A percentile compares a stretch with the other conserved stretches of the same genome.
Conservation (phyloP, 2,329 filamentous ascomycete genomes). For the Cytospora piceicola region DNA sequence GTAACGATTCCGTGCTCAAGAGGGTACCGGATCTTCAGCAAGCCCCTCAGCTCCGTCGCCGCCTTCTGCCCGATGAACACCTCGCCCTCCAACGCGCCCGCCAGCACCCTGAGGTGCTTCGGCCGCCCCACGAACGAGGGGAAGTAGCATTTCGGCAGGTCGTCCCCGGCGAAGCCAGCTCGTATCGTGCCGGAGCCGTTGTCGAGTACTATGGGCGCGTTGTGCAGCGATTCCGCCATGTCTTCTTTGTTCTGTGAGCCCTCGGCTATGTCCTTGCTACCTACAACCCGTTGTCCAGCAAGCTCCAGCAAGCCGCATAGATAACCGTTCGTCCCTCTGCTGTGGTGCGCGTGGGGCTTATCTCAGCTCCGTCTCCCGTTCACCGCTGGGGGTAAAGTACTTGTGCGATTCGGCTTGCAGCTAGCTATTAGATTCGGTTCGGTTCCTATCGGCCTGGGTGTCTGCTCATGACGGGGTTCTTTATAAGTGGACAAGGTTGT, state of each 20-base stretch:
- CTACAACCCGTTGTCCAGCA: neutral
- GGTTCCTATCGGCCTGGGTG: neutral
- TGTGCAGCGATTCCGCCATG: slow-evolving; percentile 76
- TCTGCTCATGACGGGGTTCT: neutral
- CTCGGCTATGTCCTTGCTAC: neutral
- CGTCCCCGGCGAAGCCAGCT: slow-evolving; percentile 94
- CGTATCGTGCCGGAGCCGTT: slow-evolving; percentile 98
- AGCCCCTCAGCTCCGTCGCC: slow-evolving; percentile 84
- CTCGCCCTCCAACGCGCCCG: slow-evolving; percentile 95
- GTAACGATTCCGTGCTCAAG: slow-evolving; percentile 98
- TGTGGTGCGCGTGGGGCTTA: neutral
- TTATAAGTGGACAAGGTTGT: neutral
- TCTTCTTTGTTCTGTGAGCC: slow-evolving; percentile 17
- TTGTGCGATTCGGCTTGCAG: neutral
- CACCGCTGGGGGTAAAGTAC: neutral
- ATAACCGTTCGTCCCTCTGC: neutral
- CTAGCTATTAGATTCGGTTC: neutral
- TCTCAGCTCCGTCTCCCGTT: neutral
- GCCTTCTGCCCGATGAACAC: slow-evolving; percentile 92
- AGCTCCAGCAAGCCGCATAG: neutral
- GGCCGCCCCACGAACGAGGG: slow-evolving; percentile 96
- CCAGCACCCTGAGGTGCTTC: slow-evolving; percentile 92
- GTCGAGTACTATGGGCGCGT: slow-evolving; percentile 97
- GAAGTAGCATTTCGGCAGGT: slow-evolving; percentile 95
- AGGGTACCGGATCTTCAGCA: slow-evolving; percentile 95